A percentile compares a stretch with the other conserved stretches of the same genome.
phyloP scores from a whole-genome alignment of 2,329 filamentous ascomycete species.

The Aciculosporium take region DNA sequence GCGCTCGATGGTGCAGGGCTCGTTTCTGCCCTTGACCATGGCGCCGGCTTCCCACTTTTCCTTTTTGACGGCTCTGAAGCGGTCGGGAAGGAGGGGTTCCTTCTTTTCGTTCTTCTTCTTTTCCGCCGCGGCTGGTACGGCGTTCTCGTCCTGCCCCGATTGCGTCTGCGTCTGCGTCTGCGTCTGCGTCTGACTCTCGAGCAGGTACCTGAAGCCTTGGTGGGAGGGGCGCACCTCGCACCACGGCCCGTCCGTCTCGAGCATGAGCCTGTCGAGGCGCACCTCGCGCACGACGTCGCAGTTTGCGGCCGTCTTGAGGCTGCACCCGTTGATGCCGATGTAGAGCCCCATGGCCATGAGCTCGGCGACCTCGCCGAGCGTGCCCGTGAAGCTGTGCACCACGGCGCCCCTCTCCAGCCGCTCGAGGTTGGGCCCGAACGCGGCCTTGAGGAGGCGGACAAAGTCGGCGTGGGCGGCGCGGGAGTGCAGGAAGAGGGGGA shows the following conservation, averaged over 20 bases:
- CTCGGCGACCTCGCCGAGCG: slow-evolving; percentile 66
- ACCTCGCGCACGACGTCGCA: slow-evolving; percentile 70
- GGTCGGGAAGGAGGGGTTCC: slow-evolving; percentile 50
- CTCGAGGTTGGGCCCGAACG: slow-evolving; percentile 44
- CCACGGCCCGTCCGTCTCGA: slow-evolving; percentile 97
- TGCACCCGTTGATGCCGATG: slow-evolving; percentile 93
- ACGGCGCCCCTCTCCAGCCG: slow-evolving; percentile 61
- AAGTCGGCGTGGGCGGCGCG: slow-evolving; percentile 80
- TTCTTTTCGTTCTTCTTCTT: slow-evolving; percentile 39
- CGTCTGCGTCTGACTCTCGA: slow-evolving; percentile 26
- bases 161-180: slow-evolving; percentile 10
- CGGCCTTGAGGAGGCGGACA: slow-evolving; percentile 49
- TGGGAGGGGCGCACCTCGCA: slow-evolving; percentile 88
- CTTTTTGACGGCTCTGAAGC: slow-evolving; percentile 83
- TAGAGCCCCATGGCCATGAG: slow-evolving; percentile 71
- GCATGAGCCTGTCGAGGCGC: slow-evolving; percentile 66
- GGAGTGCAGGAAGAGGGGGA: slow-evolving; percentile 87
- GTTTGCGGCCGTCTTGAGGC: slow-evolving; percentile 87
- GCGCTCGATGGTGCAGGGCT: slow-evolving; percentile 72
- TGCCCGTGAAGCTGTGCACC: slow-evolving; percentile 92
- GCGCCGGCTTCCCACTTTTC: slow-evolving; percentile 80
- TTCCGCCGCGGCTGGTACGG: too few species aligned
- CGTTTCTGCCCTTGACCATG: slow-evolving; percentile 92
- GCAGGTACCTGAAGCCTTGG: slow-evolving; percentile 60
- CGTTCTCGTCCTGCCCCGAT: slow-evolving; percentile 14